phyloP scores from a whole-genome alignment of 148 eudicot species.

The Cornus florida region DNA sequence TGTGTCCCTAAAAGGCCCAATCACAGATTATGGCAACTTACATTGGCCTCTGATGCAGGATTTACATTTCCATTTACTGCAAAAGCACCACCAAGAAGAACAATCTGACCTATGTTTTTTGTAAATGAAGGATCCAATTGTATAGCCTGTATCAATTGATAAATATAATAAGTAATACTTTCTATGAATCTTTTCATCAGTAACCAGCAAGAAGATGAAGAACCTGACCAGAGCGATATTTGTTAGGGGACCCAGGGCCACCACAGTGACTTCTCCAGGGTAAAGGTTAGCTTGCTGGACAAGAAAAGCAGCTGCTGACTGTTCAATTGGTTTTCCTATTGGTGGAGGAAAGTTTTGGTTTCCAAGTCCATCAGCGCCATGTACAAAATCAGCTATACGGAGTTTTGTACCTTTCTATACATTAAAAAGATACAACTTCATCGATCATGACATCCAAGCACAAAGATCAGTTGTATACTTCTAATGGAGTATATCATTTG shows the following conservation, averaged over 20 bases:
- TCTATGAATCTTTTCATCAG: background rate
- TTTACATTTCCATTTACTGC: slow-evolving; percentile 92
- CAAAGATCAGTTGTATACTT: slow-evolving; percentile 9
- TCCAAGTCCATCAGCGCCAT: slow-evolving; percentile 94
- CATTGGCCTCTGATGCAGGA: slow-evolving; percentile 98
- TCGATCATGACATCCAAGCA: background rate
- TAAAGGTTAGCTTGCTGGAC: slow-evolving; percentile 59
- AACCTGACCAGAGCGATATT: slow-evolving; percentile 86
- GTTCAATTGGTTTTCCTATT: slow-evolving; percentile 67
- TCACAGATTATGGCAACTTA: slow-evolving; percentile 31
- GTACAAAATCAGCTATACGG: slow-evolving; percentile 92
- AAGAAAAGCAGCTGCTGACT: slow-evolving; percentile 77
- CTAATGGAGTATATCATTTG: background rate
- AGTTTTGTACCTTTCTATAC: slow-evolving; percentile 86
- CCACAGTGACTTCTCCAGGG: slow-evolving; percentile 87
- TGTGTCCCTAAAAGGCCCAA: background rate
- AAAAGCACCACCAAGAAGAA: slow-evolving; percentile 93
- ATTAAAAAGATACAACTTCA: slow-evolving; percentile 13
- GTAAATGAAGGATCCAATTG: slow-evolving; percentile 64
- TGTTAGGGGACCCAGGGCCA: slow-evolving; percentile 94
- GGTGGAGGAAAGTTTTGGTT: slow-evolving; percentile 95
- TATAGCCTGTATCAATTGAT: slow-evolving; percentile 55
- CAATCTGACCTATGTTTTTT: slow-evolving; percentile 71
- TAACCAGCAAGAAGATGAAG: slow-evolving; percentile 10
- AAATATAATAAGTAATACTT: slow-evolving; percentile 7